Evolutionary conservation across 148 eudicot species (phyloP).

Genomic region (Vaccinium myrtillus): DNA sequence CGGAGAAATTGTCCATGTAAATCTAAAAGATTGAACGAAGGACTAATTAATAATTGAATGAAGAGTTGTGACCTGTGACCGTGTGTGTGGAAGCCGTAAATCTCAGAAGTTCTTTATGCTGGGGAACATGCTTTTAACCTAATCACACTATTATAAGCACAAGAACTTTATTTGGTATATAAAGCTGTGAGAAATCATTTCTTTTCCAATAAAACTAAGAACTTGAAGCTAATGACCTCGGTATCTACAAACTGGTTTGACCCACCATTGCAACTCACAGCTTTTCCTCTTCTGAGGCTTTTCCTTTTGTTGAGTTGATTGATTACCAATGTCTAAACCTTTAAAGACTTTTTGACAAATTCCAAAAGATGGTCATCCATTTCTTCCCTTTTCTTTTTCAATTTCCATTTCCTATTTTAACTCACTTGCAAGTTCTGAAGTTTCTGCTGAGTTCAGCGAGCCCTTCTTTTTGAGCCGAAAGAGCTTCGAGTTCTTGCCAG

Average conservation of each 20-base stretch:
- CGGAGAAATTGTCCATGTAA: background rate
- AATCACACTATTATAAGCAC: background rate
- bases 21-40: background rate
- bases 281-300: background rate
- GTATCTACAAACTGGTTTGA: background rate
- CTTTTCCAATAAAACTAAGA: background rate
- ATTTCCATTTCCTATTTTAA: background rate
- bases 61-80: background rate
- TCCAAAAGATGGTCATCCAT: background rate
- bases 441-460: conserved; percentile 32
- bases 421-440: conserved; percentile 55
- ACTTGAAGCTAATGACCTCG: background rate
- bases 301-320: background rate
- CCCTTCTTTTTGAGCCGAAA: conserved; percentile 23
- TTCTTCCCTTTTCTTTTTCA: background rate
- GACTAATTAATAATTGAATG: background rate
- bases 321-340: background rate
- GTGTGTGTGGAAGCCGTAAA: background rate
- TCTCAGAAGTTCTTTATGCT: background rate
- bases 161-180: background rate
- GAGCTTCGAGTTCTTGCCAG: conserved; percentile 39
- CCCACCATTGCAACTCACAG: background rate
- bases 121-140: conserved; percentile 10
- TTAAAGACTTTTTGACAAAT: background rate
- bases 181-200: background rate